Evolutionary conservation across 306 rosid species (phyloP).

Genomic region (Cucurbita pepo): DNA sequence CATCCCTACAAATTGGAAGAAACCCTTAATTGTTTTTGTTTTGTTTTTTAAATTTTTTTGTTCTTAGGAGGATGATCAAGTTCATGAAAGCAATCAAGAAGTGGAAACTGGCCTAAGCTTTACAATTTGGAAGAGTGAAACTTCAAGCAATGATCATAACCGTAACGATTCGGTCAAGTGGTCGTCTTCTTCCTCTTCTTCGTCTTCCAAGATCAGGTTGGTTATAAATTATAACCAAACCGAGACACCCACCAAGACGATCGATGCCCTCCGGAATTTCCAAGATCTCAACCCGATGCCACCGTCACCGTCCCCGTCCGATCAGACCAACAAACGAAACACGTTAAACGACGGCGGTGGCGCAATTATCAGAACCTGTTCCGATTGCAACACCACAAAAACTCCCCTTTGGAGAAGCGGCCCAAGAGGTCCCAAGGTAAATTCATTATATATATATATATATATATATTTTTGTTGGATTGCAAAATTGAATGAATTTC

Average conservation of each 20-base stretch:
- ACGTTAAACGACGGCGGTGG: constrained; percentile 2
- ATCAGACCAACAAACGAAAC: background rate
- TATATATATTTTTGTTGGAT: too few relatives aligned
- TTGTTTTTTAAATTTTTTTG: background rate
- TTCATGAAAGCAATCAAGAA: background rate
- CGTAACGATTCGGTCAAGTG: constrained; percentile 28
- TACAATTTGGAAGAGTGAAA: constrained; percentile 20
- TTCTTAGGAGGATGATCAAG: constrained; percentile 22
- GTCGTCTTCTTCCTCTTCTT: constrained; percentile 18
- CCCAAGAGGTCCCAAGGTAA: constrained; percentile 95
- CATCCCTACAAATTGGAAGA: too few relatives aligned
- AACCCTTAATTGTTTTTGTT: too few relatives aligned
- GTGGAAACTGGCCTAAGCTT: constrained; percentile 14
- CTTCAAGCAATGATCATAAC: background rate
- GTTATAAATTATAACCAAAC: constrained; percentile 31
- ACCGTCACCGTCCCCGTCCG: constrained; percentile 3
- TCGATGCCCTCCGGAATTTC: background rate
- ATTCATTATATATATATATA: background rate
- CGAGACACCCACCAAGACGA: background rate
- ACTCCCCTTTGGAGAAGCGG: constrained; percentile 99
- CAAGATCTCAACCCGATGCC: constrained; percentile 24
- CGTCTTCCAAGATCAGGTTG: constrained; percentile 57
- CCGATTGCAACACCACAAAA: constrained; percentile 86
- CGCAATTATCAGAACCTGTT: constrained; percentile 60
- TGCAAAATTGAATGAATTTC: background rate